These are phyloP conservation scores for Dioscorea zingiberensis DNA, from an alignment of 106 monocot genomes.

Conservation along the genomic window DNA sequence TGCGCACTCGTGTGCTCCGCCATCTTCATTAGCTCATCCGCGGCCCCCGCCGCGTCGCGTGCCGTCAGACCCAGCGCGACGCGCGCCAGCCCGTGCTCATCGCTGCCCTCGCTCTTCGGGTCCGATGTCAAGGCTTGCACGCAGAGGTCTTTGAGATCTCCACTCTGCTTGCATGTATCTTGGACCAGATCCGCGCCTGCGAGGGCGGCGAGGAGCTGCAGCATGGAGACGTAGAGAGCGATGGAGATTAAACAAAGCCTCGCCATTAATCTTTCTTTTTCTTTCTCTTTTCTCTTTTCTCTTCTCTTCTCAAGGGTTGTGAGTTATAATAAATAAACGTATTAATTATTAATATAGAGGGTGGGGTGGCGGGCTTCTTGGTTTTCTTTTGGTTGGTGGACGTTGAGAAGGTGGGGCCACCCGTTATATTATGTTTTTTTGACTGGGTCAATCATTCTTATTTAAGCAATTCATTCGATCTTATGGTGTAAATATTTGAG, in stretches of 20 bases:
- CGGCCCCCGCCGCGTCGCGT: constrained; percentile 9
- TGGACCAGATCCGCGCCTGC: constrained; percentile 4
- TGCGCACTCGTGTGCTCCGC: not conserved
- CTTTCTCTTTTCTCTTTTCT: not conserved
- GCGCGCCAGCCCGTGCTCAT: constrained; percentile 25
- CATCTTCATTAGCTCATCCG: constrained; percentile 19
- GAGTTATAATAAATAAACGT: not conserved
- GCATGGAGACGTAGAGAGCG: constrained; percentile 11
- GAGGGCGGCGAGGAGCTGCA: not conserved
- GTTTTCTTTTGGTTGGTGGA: not conserved
- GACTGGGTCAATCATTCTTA: too few relatives aligned
- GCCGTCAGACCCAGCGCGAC: constrained; percentile 15
- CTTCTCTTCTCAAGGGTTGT: not conserved
- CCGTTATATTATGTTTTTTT: too few relatives aligned
- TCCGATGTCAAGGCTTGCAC: constrained; percentile 23
- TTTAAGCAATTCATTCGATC: too few relatives aligned
- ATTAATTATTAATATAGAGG: not conserved
- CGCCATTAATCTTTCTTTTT: not conserved
- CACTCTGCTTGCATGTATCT: constrained; percentile 36
- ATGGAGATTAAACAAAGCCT: constrained; percentile 8
- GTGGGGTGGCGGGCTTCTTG: not conserved
- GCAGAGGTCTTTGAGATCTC: constrained; percentile 32
- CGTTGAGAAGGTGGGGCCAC: too few relatives aligned
- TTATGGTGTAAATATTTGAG: too few relatives aligned
- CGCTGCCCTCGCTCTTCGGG: constrained; percentile 11